Evolutionary conservation across 257 asterid genomes (phyloP).

Genomic region (Handroanthus guayacan): DNA sequence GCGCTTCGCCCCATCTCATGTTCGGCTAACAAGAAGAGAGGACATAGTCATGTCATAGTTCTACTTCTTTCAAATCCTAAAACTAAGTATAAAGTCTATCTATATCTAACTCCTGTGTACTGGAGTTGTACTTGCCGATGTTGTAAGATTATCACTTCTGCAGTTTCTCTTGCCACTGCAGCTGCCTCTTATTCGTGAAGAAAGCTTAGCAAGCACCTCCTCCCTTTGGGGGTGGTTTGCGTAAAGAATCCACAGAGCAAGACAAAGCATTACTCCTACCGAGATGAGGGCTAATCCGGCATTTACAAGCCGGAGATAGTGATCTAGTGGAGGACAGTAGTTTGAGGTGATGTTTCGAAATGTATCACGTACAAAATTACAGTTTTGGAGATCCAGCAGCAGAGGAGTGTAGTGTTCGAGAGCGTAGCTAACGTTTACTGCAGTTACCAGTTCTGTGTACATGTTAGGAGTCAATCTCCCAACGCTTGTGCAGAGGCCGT

Average conservation of each 20-base stretch:
- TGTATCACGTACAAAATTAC: slow-evolving; percentile 89
- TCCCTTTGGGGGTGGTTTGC: slow-evolving; percentile 99
- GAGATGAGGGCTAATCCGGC: slow-evolving; percentile 82
- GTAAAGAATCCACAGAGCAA: slow-evolving; percentile 86
- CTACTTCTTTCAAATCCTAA: slow-evolving; percentile 12
- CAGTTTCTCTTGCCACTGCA: slow-evolving; percentile 50
- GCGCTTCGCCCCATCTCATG: slow-evolving; percentile 72
- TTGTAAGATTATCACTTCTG: slow-evolving; percentile 26
- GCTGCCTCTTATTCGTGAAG: slow-evolving; percentile 57
- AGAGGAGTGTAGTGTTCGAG: slow-evolving; percentile 86
- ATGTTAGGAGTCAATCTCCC: slow-evolving; percentile 53
- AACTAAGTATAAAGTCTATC: slow-evolving; percentile 15
- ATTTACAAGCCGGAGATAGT: slow-evolving; percentile 63
- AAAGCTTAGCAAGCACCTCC: slow-evolving; percentile 91
- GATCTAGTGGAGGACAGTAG: slow-evolving; percentile 77
- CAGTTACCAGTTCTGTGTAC: slow-evolving; percentile 48
- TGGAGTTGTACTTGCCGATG: slow-evolving; percentile 56
- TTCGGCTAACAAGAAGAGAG: slow-evolving; percentile 42
- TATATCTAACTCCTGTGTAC: slow-evolving; percentile 49
- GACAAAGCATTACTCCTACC: slow-evolving; percentile 91
- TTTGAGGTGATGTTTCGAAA: slow-evolving; percentile 70
- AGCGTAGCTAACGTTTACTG: slow-evolving; percentile 83
- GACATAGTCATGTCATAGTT: slow-evolving; percentile 22
- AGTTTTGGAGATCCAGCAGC: slow-evolving; percentile 77
- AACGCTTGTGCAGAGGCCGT: slow-evolving; percentile 40